phyloP scores from a whole-genome alignment of 2,329 filamentous ascomycete genomes.

The Alternaria sp. region DNA sequence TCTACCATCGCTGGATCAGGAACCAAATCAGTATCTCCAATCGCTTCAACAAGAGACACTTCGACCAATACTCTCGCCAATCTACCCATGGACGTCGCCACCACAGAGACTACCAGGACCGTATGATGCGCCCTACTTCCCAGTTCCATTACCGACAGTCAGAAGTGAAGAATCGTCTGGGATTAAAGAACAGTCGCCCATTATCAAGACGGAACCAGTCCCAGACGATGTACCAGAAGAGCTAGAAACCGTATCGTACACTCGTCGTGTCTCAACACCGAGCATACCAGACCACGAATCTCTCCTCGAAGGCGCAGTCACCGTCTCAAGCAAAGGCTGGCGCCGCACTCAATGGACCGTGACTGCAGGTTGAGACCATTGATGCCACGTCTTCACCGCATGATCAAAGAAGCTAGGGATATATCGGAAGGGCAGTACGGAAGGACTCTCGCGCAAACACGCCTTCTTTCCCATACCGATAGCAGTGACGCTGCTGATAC shows the following conservation, averaged over 20 bases:
- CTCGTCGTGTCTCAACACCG: constrained; percentile 38
- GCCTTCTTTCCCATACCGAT: background rate
- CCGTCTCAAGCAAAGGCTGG: constrained; percentile 43
- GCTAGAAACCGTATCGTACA: constrained; percentile 30
- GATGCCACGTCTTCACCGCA: constrained; percentile 3
- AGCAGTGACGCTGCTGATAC: background rate
- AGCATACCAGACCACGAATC: constrained; percentile 24
- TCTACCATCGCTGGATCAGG: background rate
- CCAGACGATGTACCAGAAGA: constrained; percentile 7
- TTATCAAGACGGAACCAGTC: constrained; percentile 11
- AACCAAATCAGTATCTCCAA: constrained; percentile 23
- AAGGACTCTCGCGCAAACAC: constrained; percentile 4
- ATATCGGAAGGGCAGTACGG: background rate
- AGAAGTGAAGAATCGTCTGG: constrained; percentile 11
- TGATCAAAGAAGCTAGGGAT: constrained; percentile 2
- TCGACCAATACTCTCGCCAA: constrained; percentile 29
- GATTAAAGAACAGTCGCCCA: constrained; percentile 24
- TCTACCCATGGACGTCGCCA: constrained; percentile 47
- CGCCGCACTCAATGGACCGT: constrained; percentile 49
- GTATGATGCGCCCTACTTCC: constrained; percentile 48
- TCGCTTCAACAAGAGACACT: constrained; percentile 27
- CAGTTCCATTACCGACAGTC: constrained; percentile 42
- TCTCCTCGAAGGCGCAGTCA: constrained; percentile 37
- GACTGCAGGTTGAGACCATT: constrained; percentile 34
- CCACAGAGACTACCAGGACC: constrained; percentile 47